Evolutionary conservation across 2,329 filamentous ascomycete species (phyloP).

Genomic region (Sclerotinia minor): DNA sequence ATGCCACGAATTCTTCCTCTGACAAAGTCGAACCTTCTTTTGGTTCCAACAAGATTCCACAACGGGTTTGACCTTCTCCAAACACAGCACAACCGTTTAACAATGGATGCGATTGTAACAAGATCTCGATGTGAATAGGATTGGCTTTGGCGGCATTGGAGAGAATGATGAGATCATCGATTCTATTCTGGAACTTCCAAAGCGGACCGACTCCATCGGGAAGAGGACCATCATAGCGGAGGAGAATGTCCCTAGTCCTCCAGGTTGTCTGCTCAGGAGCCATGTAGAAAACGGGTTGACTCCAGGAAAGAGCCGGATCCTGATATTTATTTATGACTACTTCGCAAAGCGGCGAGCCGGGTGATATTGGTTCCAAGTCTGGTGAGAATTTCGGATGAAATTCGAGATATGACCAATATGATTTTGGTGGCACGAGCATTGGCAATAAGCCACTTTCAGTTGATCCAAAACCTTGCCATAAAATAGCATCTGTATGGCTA

Average conservation of each 20-base stretch:
- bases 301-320: conserved; percentile 10
- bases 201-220: conserved; percentile 30
- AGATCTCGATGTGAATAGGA: conserved; percentile 45
- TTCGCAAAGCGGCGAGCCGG: neutral
- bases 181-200: conserved; percentile 43
- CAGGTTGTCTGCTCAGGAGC: conserved; percentile 47
- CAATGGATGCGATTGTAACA: conserved; percentile 41
- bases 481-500: neutral
- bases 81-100: conserved; percentile 43
- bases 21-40: conserved; percentile 8
- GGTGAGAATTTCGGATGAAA: conserved; percentile 36
- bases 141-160: conserved; percentile 50
- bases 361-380: conserved; percentile 28
- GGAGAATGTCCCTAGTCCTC: conserved; percentile 47
- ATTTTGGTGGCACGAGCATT: conserved; percentile 32
- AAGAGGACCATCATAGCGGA: conserved; percentile 27
- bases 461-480: conserved; percentile 17
- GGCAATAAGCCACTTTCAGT: conserved; percentile 40
- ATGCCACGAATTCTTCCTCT: conserved; percentile 23
- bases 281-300: conserved; percentile 45
- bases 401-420: conserved; percentile 42
- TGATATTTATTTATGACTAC: neutral
- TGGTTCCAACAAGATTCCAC: conserved; percentile 31
- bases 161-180: conserved; percentile 47
- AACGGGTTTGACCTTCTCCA: conserved; percentile 38